phyloP scores from a whole-genome alignment of 495 filamentous ascomycete species.

The Hypoxylon trugodes region DNA sequence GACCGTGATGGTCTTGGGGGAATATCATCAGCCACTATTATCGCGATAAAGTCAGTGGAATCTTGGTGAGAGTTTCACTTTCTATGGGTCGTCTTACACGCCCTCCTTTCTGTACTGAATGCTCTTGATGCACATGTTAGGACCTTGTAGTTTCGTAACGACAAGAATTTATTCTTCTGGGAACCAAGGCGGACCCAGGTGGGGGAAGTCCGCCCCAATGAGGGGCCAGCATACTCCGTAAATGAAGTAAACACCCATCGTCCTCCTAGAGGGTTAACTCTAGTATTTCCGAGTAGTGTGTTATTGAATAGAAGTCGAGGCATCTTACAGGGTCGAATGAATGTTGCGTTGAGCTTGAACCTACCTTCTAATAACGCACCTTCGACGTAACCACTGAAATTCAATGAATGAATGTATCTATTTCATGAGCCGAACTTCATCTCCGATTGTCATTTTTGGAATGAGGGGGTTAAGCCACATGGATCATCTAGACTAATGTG shows the following conservation, averaged over 20 bases:
- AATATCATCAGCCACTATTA: conserved; percentile 28
- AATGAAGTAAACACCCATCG: neutral
- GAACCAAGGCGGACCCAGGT: neutral
- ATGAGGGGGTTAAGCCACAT: neutral
- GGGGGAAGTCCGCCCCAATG: conserved; percentile 4
- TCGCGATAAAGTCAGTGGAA: neutral
- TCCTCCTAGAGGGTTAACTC: neutral
- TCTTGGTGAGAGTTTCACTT: neutral
- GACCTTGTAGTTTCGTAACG: neutral
- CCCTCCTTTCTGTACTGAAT: conserved; percentile 19
- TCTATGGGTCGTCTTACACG: neutral
- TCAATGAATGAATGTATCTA: too few relatives aligned
- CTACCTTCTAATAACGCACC: too few relatives aligned
- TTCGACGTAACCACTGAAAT: too few relatives aligned
- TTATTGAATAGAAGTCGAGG: neutral
- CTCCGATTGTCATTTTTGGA: conserved; percentile 1
- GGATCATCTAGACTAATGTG: too few relatives aligned
- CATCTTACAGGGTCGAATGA: neutral
- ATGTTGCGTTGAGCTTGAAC: neutral
- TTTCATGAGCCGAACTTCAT: neutral
- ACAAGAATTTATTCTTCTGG: neutral
- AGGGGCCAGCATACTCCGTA: conserved; percentile 1
- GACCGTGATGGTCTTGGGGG: conserved; percentile 40
- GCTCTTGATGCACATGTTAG: neutral
- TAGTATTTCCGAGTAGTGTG: neutral